A percentile compares a stretch with the other conserved stretches of the same genome.
Evolutionary conservation across 192 early-diverging fungal species (phyloP).

Genomic region (Linnemannia exigua): DNA sequence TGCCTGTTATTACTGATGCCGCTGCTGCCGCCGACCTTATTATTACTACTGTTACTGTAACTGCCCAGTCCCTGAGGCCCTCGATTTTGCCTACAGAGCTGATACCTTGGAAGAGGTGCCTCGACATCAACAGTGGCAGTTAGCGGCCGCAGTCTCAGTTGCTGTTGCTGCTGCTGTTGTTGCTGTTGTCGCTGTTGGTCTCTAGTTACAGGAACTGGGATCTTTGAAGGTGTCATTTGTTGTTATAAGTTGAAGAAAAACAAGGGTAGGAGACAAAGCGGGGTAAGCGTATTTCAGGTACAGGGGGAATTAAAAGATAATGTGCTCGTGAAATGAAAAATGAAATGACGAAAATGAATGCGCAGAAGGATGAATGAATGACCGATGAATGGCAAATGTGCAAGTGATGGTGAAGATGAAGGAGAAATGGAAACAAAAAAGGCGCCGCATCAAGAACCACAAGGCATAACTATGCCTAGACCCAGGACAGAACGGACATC

Average conservation of each 20-base stretch:
- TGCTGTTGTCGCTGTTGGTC: slow-evolving; percentile 1
- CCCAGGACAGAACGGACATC: slow-evolving; percentile 28
- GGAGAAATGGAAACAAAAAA: neutral
- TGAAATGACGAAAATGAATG: neutral
- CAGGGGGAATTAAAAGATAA: neutral
- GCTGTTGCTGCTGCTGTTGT: neutral
- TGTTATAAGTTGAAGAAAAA: neutral
- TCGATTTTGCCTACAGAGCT: too few species aligned
- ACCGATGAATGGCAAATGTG: neutral
- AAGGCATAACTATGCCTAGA: neutral
- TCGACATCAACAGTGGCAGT: too few species aligned
- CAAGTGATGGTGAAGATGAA: neutral
- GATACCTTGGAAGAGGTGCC: too few species aligned
- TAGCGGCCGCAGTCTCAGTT: too few species aligned
- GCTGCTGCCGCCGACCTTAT: neutral
- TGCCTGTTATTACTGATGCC: neutral
- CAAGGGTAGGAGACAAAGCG: neutral
- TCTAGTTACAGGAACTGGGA: slow-evolving; percentile 16
- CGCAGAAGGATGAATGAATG: neutral
- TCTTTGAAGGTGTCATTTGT: slow-evolving; percentile 24
- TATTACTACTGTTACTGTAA: neutral
- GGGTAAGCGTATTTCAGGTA: neutral
- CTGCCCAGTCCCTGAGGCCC: neutral
- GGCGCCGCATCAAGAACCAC: neutral
- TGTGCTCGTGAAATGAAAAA: neutral